Base-by-base conservation (phyloP, 352 stramenopile species). In the Saprolegnia diclina region DNA sequence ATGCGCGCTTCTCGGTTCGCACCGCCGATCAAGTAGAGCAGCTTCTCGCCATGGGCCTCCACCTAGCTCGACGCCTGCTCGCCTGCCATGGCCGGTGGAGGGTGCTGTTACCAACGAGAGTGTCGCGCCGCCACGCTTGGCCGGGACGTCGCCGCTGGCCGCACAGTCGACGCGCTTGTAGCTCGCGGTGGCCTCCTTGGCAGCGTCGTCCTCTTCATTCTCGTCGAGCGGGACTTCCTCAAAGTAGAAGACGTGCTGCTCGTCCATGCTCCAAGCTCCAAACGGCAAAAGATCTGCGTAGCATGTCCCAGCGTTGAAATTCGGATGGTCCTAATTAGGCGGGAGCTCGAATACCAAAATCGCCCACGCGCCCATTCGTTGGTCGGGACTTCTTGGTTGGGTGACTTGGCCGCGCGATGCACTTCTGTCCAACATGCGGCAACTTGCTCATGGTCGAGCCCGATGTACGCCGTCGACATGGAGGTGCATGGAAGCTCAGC, bases 361-460 rank as follows among this genome's bases (percentile, higher is more conserved):
- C 29, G 2, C 29, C 29, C 29, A 35, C 4, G 11, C 42, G 42
- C 42, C 1, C 9, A 59, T 42, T 59, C 35, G 52, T 16, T 59
- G 52, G 52, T 59, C 35, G 42, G 42, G 42, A 53, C 19, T 66
- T 35, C 14, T 48, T 66, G 57, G 44, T 62, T 67, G 29, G 48
- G 63, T 61, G 63, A 24, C 24, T 59, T 59, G 52, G 22, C 19
- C 16, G 45, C 48, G 63, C 54, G 70, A 96, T 96, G 88, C 88
- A 89, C 71, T 96, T 96, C 81, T 96, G 89, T 74, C 88, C 88
- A n/a, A 91, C 67, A 16, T 95, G 89, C 73, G 86, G 88, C 16
- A 96, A 94, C 74, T 90, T 97, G 71, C 75, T 97, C 67, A 85
- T 96, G 73, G 83, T 96, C 18, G 89, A 96, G 76, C 81, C 89